These are phyloP conservation scores for Withania somnifera DNA, from an alignment of 305 asterid species.

Conservation along the genomic window DNA sequence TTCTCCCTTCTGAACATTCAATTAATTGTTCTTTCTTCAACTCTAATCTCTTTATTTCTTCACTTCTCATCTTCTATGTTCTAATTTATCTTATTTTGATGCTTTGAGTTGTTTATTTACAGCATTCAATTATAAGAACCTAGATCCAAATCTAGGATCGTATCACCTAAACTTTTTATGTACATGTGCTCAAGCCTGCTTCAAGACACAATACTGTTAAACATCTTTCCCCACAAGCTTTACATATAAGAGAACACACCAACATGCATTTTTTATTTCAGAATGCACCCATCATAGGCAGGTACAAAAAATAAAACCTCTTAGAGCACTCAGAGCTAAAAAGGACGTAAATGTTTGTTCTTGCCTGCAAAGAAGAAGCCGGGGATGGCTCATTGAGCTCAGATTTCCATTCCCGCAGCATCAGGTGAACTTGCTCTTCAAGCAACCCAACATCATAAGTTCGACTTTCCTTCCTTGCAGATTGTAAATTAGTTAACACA, in stretches of 20 bases:
- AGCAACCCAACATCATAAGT: constrained; percentile 58
- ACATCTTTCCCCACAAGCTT: not conserved
- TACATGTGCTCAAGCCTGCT: not conserved
- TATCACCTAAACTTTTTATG: not conserved
- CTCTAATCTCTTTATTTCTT: no score
- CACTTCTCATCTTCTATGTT: no score
- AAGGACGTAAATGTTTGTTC: not conserved
- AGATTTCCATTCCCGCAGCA: constrained; percentile 91
- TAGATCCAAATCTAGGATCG: no score
- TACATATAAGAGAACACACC: not conserved
- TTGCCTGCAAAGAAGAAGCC: constrained; percentile 68
- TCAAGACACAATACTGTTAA: not conserved
- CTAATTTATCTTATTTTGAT: no score
- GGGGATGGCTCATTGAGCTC: constrained; percentile 89
- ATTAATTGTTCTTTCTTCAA: no score
- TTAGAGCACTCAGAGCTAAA: not conserved
- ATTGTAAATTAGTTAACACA: constrained; percentile 64
- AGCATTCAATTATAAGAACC: no score
- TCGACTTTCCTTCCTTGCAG: constrained; percentile 90
- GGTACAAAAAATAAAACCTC: not conserved
- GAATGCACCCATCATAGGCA: not conserved
- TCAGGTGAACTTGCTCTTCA: constrained; percentile 93
- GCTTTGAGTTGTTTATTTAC: no score
- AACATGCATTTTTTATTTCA: not conserved
- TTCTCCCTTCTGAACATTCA: no score